Conservation (phyloP, 2,329 filamentous ascomycete species). For the Scedosporium boydii region DNA sequence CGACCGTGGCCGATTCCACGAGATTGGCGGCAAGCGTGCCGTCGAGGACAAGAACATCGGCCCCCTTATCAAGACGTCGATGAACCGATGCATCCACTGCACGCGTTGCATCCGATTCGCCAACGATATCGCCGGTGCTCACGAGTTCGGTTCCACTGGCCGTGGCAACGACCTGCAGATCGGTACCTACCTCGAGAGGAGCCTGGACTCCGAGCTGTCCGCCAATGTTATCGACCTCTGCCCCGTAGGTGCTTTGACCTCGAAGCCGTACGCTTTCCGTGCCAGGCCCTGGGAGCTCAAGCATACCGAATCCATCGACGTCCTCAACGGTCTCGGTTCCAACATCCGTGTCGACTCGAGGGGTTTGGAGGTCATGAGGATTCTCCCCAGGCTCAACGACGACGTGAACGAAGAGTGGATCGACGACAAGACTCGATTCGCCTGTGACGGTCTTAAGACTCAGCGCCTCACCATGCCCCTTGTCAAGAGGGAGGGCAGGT, state of each 20-base stretch:
- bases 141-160: conserved; percentile 87
- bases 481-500: conserved; percentile 79
- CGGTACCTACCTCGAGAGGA: conserved; percentile 92
- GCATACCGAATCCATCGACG: conserved; percentile 91
- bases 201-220: conserved; percentile 88
- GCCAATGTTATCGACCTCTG: conserved; percentile 97
- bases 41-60: conserved; percentile 99
- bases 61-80: conserved; percentile 95
- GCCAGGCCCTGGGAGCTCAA: conserved; percentile 95
- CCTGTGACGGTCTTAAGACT: conserved; percentile 92
- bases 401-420: conserved; percentile 99
- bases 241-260: conserved; percentile 91
- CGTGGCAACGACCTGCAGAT: conserved; percentile 97
- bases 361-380: conserved; percentile 91
- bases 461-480: conserved; percentile 90
- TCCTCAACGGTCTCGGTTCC: conserved; percentile 84
- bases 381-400: conserved; percentile 88
- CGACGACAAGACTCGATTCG: conserved; percentile 95
- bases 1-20: conserved; percentile 94
- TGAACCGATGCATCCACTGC: conserved; percentile 99
- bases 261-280: conserved; percentile 96
- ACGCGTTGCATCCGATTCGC: conserved; percentile 96
- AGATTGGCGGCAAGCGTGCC: conserved; percentile 88
- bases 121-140: conserved; percentile 92
- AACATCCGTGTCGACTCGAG: conserved; percentile 91